Percentiles rank a stretch among this genome's conserved stretches.
phyloP scores from a whole-genome alignment of 1,284 basidiomycete species.

The Pseudozyma hubeiensis region DNA sequence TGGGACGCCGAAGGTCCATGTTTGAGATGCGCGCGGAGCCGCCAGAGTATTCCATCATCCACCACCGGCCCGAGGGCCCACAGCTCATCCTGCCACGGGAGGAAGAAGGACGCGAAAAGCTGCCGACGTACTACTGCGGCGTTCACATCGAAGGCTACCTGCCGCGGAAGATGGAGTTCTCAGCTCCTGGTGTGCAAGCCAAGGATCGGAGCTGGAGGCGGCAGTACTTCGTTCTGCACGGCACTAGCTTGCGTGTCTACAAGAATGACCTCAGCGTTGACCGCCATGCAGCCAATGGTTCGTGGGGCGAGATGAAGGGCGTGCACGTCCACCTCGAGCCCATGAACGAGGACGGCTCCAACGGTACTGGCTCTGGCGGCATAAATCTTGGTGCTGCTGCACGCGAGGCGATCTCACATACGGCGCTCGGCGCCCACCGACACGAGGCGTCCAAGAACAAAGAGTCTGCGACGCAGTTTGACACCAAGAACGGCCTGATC shows the following conservation, averaged over 20 bases:
- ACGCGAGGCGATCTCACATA: slow-evolving; percentile 46
- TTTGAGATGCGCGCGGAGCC: slow-evolving; percentile 61
- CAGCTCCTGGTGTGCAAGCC: slow-evolving; percentile 83
- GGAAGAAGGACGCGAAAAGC: slow-evolving; percentile 80
- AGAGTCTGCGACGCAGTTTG: slow-evolving; percentile 21
- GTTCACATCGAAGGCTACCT: slow-evolving; percentile 87
- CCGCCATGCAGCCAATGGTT: slow-evolving; percentile 65
- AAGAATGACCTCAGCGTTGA: slow-evolving; percentile 71
- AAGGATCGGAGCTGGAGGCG: slow-evolving; percentile 91
- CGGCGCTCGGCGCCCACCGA: slow-evolving; percentile 25
- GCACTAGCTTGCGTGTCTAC: slow-evolving; percentile 88
- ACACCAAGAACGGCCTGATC: slow-evolving; percentile 67
- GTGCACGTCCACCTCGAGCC: slow-evolving; percentile 59
- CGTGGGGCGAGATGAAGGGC: slow-evolving; percentile 68
- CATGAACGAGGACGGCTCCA: slow-evolving; percentile 57
- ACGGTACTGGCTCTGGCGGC: slow-evolving; percentile 26
- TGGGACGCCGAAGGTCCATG: slow-evolving; percentile 61
- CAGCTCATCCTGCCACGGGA: slow-evolving; percentile 59
- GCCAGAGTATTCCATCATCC: slow-evolving; percentile 63
- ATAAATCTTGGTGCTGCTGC: slow-evolving; percentile 42
- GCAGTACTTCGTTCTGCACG: slow-evolving; percentile 89
- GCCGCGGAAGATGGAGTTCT: slow-evolving; percentile 95
- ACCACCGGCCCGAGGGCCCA: slow-evolving; percentile 58
- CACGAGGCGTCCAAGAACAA: slow-evolving; percentile 13
- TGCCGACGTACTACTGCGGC: slow-evolving; percentile 86